Percentiles rank a stretch among this genome's conserved stretches.
Conservation (phyloP, 2,329 filamentous ascomycete genomes). For the Exophiala spinifera region DNA sequence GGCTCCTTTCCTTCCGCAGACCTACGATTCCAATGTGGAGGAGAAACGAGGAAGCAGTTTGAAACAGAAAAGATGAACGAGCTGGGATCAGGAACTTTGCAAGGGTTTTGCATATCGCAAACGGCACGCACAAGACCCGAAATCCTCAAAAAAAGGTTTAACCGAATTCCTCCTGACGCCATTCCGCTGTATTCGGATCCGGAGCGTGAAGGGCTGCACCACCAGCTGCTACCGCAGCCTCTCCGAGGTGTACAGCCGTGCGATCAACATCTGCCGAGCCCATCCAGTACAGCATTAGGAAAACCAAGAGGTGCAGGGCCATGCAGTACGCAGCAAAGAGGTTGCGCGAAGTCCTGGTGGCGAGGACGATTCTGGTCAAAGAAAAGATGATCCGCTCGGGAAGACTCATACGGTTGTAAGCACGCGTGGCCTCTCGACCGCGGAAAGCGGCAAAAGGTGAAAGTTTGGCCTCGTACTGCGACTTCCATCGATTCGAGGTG, state of each 20-base stretch:
- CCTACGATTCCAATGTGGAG: neutral
- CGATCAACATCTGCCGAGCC: constrained; percentile 65
- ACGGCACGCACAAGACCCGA: no score
- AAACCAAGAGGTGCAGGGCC: constrained; percentile 81
- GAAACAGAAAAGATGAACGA: neutral
- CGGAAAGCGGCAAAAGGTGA: constrained; percentile 95
- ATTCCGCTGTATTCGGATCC: constrained; percentile 47
- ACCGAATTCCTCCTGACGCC: constrained; percentile 62
- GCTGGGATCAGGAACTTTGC: neutral
- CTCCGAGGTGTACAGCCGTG: constrained; percentile 57
- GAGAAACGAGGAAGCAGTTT: neutral
- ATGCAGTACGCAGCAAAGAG: constrained; percentile 91
- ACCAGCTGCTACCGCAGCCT: constrained; percentile 37
- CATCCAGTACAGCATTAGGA: constrained; percentile 81
- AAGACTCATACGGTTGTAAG: constrained; percentile 88
- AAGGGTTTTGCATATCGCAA: neutral
- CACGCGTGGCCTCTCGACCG: constrained; percentile 85
- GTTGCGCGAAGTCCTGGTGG: constrained; percentile 86
- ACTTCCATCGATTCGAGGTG: constrained; percentile 78
- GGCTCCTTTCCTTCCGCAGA: no score
- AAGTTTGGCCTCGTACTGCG: constrained; percentile 91
- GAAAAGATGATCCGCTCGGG: constrained; percentile 89
- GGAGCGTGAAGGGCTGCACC: constrained; percentile 9
- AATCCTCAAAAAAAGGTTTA: neutral
- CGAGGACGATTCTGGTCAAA: constrained; percentile 83